Percentiles rank a stretch among this genome's conserved stretches.
These are phyloP conservation scores for Colletotrichum magnum DNA, from an alignment of 2,329 filamentous ascomycete genomes.

Conservation along the genomic window DNA sequence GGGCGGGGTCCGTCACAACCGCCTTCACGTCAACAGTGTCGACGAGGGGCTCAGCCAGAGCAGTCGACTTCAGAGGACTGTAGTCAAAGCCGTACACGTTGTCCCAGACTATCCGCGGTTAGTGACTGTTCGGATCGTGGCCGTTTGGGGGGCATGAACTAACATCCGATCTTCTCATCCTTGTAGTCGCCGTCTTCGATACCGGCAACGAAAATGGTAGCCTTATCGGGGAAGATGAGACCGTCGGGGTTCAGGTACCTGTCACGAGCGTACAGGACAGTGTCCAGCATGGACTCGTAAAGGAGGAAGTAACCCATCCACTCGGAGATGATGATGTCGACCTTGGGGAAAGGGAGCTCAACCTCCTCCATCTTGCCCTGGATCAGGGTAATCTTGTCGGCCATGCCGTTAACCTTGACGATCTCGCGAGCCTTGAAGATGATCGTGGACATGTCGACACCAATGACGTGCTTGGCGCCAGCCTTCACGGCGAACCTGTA, in stretches of 20 bases:
- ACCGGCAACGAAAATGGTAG: constrained; percentile 94
- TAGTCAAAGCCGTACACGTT: constrained; percentile 99
- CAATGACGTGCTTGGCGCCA: constrained; percentile 98
- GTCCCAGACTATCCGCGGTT: constrained; percentile 85
- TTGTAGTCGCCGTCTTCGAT: constrained; percentile 99
- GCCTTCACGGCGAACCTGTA: constrained; percentile 94
- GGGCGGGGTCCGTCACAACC: constrained; percentile 90
- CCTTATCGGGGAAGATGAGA: constrained; percentile 98
- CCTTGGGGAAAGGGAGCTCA: constrained; percentile 90
- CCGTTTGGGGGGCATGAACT: constrained; percentile 54
- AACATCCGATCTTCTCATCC: constrained; percentile 99
- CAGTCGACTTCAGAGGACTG: constrained; percentile 91
- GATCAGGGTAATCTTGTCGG: constrained; percentile 95
- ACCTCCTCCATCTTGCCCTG: constrained; percentile 99
- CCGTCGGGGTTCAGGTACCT: constrained; percentile 88
- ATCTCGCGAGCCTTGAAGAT: constrained; percentile 99
- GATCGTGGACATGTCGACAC: constrained; percentile 99
- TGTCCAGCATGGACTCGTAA: constrained; percentile 99
- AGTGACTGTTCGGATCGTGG: neutral
- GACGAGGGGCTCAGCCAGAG: constrained; percentile 94
- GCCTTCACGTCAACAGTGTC: constrained; percentile 98
- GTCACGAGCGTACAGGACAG: constrained; percentile 95
- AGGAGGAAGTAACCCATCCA: constrained; percentile 99
- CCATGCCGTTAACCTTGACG: constrained; percentile 90
- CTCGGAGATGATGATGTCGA: constrained; percentile 99